phyloP scores from a whole-genome alignment of 176 grass and related monocot species.

The Paspalum notatum region DNA sequence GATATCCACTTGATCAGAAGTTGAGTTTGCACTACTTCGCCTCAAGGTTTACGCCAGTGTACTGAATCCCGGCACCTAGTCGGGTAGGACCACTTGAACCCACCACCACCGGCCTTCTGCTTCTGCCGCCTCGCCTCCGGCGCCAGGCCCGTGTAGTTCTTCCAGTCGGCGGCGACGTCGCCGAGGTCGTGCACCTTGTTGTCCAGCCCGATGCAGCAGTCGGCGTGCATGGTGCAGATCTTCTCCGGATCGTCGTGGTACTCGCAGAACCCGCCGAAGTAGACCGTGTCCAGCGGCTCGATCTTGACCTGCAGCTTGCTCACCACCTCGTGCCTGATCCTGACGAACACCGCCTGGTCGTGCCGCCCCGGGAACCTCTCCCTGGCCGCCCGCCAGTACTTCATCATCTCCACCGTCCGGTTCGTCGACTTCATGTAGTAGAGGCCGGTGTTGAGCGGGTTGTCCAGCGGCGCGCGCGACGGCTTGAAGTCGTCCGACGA shows the following conservation, averaged over 20 bases:
- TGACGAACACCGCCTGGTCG: conserved; percentile 49
- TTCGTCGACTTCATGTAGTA: conserved; percentile 52
- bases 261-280: conserved; percentile 46
- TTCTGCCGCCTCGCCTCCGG: background rate
- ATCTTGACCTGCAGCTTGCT: conserved; percentile 21
- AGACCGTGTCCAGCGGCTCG: conserved; percentile 45
- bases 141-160: conserved; percentile 41
- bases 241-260: conserved; percentile 32
- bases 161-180: conserved; percentile 43
- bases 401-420: conserved; percentile 33
- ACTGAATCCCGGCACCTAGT: conserved; percentile 11
- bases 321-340: conserved; percentile 41
- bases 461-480: conserved; percentile 19
- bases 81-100: conserved; percentile 7
- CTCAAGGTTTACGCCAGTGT: background rate
- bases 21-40: background rate
- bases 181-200: conserved; percentile 45
- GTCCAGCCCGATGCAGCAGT: conserved; percentile 37
- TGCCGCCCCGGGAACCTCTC: background rate
- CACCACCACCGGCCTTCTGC: background rate
- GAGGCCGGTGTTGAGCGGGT: conserved; percentile 56
- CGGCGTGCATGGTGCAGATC: conserved; percentile 51
- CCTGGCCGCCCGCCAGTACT: conserved; percentile 43
- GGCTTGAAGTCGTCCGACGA: conserved; percentile 41
- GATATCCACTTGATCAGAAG: too few species aligned